phyloP scores from a whole-genome alignment of 1,284 basidiomycete genomes.

The Ceratobasidium sp. region DNA sequence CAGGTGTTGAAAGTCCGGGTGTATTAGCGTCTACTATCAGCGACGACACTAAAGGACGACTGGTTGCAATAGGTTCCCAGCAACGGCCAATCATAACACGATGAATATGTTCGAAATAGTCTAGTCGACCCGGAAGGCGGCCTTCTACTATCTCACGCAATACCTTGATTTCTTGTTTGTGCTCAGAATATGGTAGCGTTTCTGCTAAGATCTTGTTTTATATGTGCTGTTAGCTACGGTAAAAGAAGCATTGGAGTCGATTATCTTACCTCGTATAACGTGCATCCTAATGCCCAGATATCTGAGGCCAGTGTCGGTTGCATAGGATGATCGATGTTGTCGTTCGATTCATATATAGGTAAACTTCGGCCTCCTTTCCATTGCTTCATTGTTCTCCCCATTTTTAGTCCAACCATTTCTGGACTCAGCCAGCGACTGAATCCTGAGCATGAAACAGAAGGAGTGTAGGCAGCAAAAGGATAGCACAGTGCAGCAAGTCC shows the following conservation, averaged over 20 bases:
- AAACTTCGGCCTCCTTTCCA: too few relatives aligned
- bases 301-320: slow-evolving; percentile 4
- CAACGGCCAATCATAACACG: neutral
- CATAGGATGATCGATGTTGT: neutral
- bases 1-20: too few relatives aligned
- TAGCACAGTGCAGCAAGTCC: slow-evolving; percentile 13
- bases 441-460: neutral
- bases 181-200: neutral
- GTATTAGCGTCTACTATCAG: too few relatives aligned
- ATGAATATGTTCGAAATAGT: too few relatives aligned
- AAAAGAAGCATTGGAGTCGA: too few relatives aligned
- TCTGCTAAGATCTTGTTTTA: slow-evolving; percentile 1
- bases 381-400: too few relatives aligned
- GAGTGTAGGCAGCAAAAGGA: neutral
- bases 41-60: too few relatives aligned
- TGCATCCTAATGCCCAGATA: slow-evolving; percentile 29
- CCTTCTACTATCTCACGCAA: neutral
- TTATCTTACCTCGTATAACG: slow-evolving; percentile 22
- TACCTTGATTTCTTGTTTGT: neutral
- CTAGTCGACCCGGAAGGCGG: neutral
- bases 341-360: too few relatives aligned
- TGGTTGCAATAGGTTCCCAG: neutral
- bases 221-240: neutral
- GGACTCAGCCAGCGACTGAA: slow-evolving; percentile 31
- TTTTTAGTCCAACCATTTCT: neutral